These are phyloP conservation scores for Pleurotus giganteus DNA, from an alignment of 768 basidiomycete species.

Conservation along the genomic window DNA sequence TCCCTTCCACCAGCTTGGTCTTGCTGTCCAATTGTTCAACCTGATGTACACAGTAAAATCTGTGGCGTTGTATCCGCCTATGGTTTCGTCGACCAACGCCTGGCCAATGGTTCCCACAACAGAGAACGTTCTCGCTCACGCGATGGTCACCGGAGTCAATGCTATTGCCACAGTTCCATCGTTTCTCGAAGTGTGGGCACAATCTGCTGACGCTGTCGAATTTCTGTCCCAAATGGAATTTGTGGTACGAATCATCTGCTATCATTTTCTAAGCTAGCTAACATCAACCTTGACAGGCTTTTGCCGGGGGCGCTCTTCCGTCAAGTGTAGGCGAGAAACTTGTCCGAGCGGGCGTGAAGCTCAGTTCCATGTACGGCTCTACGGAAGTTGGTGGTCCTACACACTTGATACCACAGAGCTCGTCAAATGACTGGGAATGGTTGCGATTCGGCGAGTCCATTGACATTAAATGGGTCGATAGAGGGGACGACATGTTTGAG, in stretches of 20 bases:
- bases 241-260: constrained; percentile 19
- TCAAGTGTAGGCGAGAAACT: neutral
- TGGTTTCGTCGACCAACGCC: constrained; percentile 14
- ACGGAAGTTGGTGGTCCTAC: constrained; percentile 31
- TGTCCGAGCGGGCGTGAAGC: neutral
- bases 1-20: constrained; percentile 35
- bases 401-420: constrained; percentile 12
- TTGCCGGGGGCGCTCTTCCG: neutral
- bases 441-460: constrained; percentile 20
- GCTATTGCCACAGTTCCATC: constrained; percentile 33
- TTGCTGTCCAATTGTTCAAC: constrained; percentile 25
- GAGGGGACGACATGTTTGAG: constrained; percentile 29
- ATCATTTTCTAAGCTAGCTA: neutral
- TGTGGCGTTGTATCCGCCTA: constrained; percentile 31
- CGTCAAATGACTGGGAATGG: constrained; percentile 27
- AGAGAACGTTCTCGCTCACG: constrained; percentile 34
- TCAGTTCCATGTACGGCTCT: neutral
- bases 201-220: constrained; percentile 21
- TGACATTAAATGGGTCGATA: constrained; percentile 25
- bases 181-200: constrained; percentile 36
- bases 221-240: constrained; percentile 20
- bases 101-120: constrained; percentile 36
- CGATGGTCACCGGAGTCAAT: constrained; percentile 23
- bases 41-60: constrained; percentile 23
- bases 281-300: neutral